phyloP scores from a whole-genome alignment of 2,329 filamentous ascomycete genomes.

The Lasiodiplodia sp. region DNA sequence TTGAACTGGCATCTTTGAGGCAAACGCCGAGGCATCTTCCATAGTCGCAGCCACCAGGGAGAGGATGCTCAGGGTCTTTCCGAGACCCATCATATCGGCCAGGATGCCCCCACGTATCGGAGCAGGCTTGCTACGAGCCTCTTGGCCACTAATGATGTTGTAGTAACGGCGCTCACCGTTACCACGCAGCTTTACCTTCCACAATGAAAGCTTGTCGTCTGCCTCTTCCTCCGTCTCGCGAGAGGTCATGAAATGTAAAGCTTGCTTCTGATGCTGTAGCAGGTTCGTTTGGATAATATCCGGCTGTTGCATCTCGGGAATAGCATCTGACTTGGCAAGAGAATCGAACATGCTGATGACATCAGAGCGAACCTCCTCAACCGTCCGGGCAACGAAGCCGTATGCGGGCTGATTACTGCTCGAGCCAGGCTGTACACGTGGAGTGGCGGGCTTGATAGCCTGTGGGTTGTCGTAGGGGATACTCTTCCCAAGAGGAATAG shows the following conservation, averaged over 20 bases:
- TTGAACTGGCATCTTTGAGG: constrained; percentile 54
- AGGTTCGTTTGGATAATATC: constrained; percentile 70
- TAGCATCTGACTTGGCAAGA: constrained; percentile 75
- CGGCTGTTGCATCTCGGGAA: constrained; percentile 76
- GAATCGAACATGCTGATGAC: constrained; percentile 89
- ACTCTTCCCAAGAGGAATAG: constrained; percentile 64
- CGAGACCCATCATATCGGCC: constrained; percentile 60
- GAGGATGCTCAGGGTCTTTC: constrained; percentile 75
- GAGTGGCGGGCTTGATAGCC: constrained; percentile 32
- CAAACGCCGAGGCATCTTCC: constrained; percentile 69
- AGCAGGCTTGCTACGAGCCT: constrained; percentile 43
- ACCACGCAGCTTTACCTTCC: constrained; percentile 68
- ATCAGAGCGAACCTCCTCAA: constrained; percentile 85
- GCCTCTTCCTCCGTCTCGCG: constrained; percentile 74
- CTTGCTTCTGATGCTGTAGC: constrained; percentile 88
- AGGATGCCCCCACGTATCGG: constrained; percentile 54
- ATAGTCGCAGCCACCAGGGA: constrained; percentile 73
- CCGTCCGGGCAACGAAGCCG: constrained; percentile 63
- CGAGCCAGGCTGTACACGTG: neutral
- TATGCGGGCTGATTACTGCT: constrained; percentile 35
- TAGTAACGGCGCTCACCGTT: constrained; percentile 71
- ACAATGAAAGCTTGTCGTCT: constrained; percentile 73
- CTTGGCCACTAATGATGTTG: constrained; percentile 80
- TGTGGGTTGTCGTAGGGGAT: constrained; percentile 60
- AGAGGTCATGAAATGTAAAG: constrained; percentile 81